Conservation (phyloP, 306 rosid species). For the Sophora flavescens region DNA sequence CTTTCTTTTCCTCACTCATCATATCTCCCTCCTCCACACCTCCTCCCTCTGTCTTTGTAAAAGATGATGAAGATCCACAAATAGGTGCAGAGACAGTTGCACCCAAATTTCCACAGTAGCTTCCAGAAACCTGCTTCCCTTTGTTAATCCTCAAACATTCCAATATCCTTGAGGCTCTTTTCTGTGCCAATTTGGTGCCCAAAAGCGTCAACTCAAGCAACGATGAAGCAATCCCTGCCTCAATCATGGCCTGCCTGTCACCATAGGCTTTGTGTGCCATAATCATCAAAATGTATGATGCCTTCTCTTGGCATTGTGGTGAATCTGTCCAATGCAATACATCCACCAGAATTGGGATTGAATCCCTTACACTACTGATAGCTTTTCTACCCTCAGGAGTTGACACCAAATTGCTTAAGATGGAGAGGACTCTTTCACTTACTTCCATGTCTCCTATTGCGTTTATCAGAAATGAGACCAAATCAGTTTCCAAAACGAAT, state of each 20-base stretch:
- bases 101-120: slow-evolving; percentile 61
- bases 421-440: slow-evolving; percentile 78
- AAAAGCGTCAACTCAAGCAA: slow-evolving; percentile 89
- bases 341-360: slow-evolving; percentile 69
- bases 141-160: slow-evolving; percentile 78
- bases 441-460: slow-evolving; percentile 84
- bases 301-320: slow-evolving; percentile 90
- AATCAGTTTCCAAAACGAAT: slow-evolving; percentile 71
- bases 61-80: slow-evolving; percentile 68
- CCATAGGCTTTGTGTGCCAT: slow-evolving; percentile 93
- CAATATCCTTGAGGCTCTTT: slow-evolving; percentile 95
- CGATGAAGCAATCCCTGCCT: slow-evolving; percentile 82
- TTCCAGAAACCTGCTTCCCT: slow-evolving; percentile 77
- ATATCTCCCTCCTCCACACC: slow-evolving; percentile 63
- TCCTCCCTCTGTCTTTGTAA: slow-evolving; percentile 52
- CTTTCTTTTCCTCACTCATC: slow-evolving; percentile 95
- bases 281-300: slow-evolving; percentile 87
- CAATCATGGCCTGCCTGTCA: slow-evolving; percentile 88
- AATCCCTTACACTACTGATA: slow-evolving; percentile 59
- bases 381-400: slow-evolving; percentile 86
- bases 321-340: slow-evolving; percentile 89
- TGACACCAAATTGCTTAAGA: slow-evolving; percentile 76
- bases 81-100: slow-evolving; percentile 83
- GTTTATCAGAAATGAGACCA: slow-evolving; percentile 64
- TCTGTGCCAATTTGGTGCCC: slow-evolving; percentile 90